A percentile compares a stretch with the other conserved stretches of the same genome.
phyloP scores from a whole-genome alignment of 768 basidiomycete genomes.

The Suillus hirtellus region DNA sequence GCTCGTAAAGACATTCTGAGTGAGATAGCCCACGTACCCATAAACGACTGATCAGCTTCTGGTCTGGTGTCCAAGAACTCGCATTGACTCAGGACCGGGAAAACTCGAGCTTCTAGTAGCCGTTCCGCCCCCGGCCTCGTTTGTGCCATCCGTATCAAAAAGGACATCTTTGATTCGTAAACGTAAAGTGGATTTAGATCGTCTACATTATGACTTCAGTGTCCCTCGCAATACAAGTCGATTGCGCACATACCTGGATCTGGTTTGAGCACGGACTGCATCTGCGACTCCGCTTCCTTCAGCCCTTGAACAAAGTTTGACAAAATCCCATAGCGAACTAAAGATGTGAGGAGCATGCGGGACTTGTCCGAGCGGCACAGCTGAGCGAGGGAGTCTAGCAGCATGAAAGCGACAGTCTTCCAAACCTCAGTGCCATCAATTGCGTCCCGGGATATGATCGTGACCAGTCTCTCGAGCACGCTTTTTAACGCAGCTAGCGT shows the following conservation, averaged over 20 bases:
- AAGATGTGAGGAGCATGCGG: constrained; percentile 53
- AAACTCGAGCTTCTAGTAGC: constrained; percentile 73
- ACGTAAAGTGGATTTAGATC: constrained; percentile 91
- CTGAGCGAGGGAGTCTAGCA: constrained; percentile 78
- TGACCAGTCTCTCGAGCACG: constrained; percentile 69
- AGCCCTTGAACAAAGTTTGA: constrained; percentile 79
- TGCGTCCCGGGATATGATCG: constrained; percentile 82
- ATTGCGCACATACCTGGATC: constrained; percentile 72
- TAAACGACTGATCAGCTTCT: constrained; percentile 77
- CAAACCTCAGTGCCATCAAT: constrained; percentile 95
- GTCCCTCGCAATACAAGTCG: neutral
- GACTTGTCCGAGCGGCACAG: constrained; percentile 72
- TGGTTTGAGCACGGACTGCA: constrained; percentile 79
- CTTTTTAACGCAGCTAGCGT: constrained; percentile 68
- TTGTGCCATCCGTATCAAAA: constrained; percentile 83
- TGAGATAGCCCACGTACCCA: constrained; percentile 50
- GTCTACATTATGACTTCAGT: constrained; percentile 46
- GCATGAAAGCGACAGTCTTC: constrained; percentile 93
- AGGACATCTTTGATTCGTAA: constrained; percentile 92
- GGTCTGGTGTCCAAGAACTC: constrained; percentile 87
- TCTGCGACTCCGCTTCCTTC: constrained; percentile 75
- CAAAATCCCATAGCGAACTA: constrained; percentile 76
- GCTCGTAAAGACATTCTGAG: neutral
- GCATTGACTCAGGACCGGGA: constrained; percentile 76
- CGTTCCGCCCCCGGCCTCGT: constrained; percentile 83